Evolutionary conservation across 257 asterid genomes (phyloP).

Genomic region (Lycium barbarum): DNA sequence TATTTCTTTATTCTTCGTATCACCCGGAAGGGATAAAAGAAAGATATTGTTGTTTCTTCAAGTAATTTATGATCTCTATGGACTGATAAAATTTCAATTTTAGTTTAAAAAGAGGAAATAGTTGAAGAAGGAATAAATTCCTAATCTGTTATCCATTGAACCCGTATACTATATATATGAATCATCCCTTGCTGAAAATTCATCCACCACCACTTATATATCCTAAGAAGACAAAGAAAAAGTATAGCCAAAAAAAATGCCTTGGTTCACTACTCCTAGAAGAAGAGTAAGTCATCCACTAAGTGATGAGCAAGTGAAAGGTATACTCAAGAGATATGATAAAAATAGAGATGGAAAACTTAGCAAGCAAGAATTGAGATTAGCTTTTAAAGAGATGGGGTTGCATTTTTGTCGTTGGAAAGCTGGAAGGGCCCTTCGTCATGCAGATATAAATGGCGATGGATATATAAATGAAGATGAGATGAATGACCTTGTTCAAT

Average conservation of each 20-base stretch:
- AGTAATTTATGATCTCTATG: too few species aligned
- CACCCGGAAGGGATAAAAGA: too few species aligned
- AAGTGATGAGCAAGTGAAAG: slow-evolving; percentile 27
- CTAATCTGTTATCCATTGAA: background rate
- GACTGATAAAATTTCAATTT: too few species aligned
- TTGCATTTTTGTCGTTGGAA: slow-evolving; percentile 30
- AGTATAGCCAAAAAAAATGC: background rate
- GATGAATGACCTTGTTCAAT: slow-evolving; percentile 15
- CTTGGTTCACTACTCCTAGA: background rate
- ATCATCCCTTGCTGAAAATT: background rate
- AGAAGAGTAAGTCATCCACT: background rate
- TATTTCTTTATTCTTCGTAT: too few species aligned
- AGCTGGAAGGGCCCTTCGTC: slow-evolving; percentile 24
- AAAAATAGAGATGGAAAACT: slow-evolving; percentile 33
- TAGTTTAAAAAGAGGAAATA: background rate
- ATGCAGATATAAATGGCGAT: slow-evolving; percentile 33
- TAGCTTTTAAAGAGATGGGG: background rate
- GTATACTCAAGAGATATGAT: slow-evolving; percentile 26
- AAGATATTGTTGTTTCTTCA: too few species aligned
- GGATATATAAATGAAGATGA: slow-evolving; percentile 33
- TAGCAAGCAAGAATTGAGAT: slow-evolving; percentile 30
- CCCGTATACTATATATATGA: background rate
- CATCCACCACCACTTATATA: background rate
- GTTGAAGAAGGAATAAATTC: slow-evolving; percentile 15
- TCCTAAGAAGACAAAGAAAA: background rate